Evolutionary conservation across 2,329 filamentous ascomycete genomes (phyloP).

Genomic region (Aspergillus brasiliensis): DNA sequence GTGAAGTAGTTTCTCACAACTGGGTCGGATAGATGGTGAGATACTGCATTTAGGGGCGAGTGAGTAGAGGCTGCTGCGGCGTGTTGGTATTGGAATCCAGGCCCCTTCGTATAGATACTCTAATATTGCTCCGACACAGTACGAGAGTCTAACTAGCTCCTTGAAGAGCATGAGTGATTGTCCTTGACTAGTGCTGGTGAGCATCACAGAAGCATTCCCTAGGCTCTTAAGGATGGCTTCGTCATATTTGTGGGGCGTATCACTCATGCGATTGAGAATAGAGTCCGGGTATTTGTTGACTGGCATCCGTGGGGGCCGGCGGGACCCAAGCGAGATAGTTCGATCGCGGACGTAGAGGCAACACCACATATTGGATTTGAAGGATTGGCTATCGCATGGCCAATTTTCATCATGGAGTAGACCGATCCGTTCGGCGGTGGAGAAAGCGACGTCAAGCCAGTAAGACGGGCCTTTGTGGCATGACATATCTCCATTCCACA

Average conservation of each 20-base stretch:
- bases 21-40: background rate
- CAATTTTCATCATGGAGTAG: background rate
- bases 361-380: slow-evolving; percentile 11
- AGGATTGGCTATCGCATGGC: background rate
- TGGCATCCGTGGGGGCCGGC: background rate
- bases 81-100: background rate
- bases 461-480: slow-evolving; percentile 15
- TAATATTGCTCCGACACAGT: background rate
- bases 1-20: background rate
- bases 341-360: slow-evolving; percentile 18
- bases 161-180: background rate
- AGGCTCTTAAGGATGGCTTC: background rate
- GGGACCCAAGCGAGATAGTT: background rate
- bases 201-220: background rate
- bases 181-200: background rate
- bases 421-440: slow-evolving; percentile 15
- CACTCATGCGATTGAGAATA: background rate
- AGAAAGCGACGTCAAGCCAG: slow-evolving; percentile 18
- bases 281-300: background rate
- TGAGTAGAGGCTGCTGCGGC: background rate
- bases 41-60: background rate
- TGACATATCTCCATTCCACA: slow-evolving; percentile 14
- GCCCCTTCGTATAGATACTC: background rate
- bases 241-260: background rate
- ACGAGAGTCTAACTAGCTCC: background rate